A percentile compares a stretch with the other conserved stretches of the same genome.
Conservation (phyloP, 495 filamentous ascomycete genomes). For the Sporormia fimetaria region DNA sequence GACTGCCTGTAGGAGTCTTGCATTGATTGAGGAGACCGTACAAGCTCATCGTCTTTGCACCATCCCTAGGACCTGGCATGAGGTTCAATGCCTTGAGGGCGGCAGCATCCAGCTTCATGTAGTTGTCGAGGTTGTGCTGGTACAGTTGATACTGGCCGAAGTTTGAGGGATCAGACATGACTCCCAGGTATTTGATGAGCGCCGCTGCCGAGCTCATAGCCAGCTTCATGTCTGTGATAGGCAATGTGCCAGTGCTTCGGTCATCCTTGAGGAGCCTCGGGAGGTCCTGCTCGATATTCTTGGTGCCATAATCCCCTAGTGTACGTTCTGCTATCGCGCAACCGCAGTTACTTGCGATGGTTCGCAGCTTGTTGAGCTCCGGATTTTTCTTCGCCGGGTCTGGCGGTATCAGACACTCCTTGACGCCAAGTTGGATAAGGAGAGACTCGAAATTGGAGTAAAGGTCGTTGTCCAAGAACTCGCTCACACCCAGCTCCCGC, state of each 20-base stretch:
- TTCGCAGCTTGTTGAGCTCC: constrained; percentile 75
- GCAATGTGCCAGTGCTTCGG: constrained; percentile 58
- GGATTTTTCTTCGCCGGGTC: constrained; percentile 73
- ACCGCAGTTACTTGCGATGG: constrained; percentile 84
- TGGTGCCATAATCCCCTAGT: constrained; percentile 66
- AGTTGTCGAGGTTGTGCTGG: constrained; percentile 93
- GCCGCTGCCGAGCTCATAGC: constrained; percentile 94
- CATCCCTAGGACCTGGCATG: constrained; percentile 91
- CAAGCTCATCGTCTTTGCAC: constrained; percentile 93
- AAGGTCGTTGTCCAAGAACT: constrained; percentile 95
- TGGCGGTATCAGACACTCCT: constrained; percentile 73
- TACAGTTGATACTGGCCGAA: constrained; percentile 96
- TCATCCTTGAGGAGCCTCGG: constrained; percentile 79
- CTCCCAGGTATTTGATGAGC: constrained; percentile 89
- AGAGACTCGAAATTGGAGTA: constrained; percentile 97
- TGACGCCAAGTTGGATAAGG: constrained; percentile 90
- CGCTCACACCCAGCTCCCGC: constrained; percentile 88
- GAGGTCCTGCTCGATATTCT: constrained; percentile 94
- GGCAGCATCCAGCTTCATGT: constrained; percentile 96
- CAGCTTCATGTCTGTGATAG: constrained; percentile 87
- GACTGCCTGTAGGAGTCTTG: constrained; percentile 87
- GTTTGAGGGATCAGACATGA: constrained; percentile 81
- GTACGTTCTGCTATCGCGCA: constrained; percentile 75
- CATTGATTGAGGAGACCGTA: constrained; percentile 94
- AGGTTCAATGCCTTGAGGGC: constrained; percentile 89